Percentiles rank a stretch among this genome's conserved stretches.
Evolutionary conservation across 345 rosid species (phyloP).

Genomic region (Pugionium dolabratum): DNA sequence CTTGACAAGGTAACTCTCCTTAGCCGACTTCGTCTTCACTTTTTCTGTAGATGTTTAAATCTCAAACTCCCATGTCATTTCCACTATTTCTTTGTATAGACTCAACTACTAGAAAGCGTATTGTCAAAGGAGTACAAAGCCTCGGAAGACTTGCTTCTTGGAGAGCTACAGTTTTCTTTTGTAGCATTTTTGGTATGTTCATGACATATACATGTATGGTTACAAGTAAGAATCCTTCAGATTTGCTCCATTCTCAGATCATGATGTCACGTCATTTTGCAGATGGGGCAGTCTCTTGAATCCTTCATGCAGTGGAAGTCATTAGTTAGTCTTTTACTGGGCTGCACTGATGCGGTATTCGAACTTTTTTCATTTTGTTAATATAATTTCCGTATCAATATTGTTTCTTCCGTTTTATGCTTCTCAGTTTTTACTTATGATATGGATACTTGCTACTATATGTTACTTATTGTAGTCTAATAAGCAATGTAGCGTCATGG

Average conservation of each 20-base stretch:
- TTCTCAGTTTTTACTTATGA: slow-evolving; percentile 7
- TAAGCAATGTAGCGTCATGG: not conserved
- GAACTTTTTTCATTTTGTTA: slow-evolving; percentile 8
- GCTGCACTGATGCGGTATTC: slow-evolving; percentile 90
- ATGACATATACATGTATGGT: not conserved
- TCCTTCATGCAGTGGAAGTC: slow-evolving; percentile 94
- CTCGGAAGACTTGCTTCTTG: slow-evolving; percentile 79
- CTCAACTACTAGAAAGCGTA: slow-evolving; percentile 63
- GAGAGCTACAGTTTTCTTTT: slow-evolving; percentile 88
- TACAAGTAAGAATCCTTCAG: not conserved
- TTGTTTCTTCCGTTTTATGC: not conserved
- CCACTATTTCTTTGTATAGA: slow-evolving; percentile 44
- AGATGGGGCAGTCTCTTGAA: slow-evolving; percentile 98
- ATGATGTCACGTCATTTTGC: slow-evolving; percentile 40
- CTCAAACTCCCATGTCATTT: slow-evolving; percentile 12
- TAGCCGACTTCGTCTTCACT: not conserved
- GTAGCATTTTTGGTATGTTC: slow-evolving; percentile 79
- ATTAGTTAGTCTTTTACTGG: slow-evolving; percentile 76
- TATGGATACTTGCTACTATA: not conserved
- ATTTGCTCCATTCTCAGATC: slow-evolving; percentile 20
- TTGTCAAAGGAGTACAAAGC: slow-evolving; percentile 61
- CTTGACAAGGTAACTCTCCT: slow-evolving; percentile 71
- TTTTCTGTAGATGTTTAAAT: slow-evolving; percentile 1
- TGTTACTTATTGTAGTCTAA: not conserved
- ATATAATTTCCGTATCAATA: not conserved